phyloP scores from a whole-genome alignment of 179 eudicot species.

The Corrigiola litoralis region DNA sequence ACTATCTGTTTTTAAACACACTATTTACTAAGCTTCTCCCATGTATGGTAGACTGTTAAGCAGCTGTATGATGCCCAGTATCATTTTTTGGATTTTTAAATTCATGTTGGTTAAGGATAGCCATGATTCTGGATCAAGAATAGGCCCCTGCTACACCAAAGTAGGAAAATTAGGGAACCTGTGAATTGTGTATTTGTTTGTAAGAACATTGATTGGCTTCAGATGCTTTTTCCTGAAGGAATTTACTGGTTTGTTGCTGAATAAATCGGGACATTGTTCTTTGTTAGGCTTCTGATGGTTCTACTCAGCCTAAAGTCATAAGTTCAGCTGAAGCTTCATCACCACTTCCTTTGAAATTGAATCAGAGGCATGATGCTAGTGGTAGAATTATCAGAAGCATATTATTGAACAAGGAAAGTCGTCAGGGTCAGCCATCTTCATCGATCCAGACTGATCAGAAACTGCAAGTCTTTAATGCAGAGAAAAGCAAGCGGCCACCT shows the following conservation, averaged over 20 bases:
- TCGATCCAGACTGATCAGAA: slow-evolving; percentile 45
- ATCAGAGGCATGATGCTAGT: slow-evolving; percentile 65
- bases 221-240: background rate
- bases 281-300: slow-evolving; percentile 40
- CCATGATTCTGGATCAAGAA: too few relatives aligned
- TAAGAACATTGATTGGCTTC: background rate
- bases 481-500: slow-evolving; percentile 80
- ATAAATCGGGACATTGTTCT: background rate
- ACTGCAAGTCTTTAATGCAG: slow-evolving; percentile 39
- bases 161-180: too few relatives aligned
- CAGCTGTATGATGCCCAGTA: background rate
- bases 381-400: slow-evolving; percentile 87
- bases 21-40: too few relatives aligned
- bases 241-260: background rate
- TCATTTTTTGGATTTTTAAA: background rate
- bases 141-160: too few relatives aligned
- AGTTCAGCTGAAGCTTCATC: slow-evolving; percentile 36
- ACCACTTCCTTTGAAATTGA: slow-evolving; percentile 42
- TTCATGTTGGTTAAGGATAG: background rate
- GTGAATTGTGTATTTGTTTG: too few relatives aligned
- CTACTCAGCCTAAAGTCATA: slow-evolving; percentile 32
- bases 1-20: too few relatives aligned
- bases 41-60: too few relatives aligned
- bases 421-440: slow-evolving; percentile 45
- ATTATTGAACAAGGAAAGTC: slow-evolving; percentile 64